Base-by-base conservation (phyloP, 2,329 filamentous ascomycete genomes). In the Camptophora hylomeconis region DNA sequence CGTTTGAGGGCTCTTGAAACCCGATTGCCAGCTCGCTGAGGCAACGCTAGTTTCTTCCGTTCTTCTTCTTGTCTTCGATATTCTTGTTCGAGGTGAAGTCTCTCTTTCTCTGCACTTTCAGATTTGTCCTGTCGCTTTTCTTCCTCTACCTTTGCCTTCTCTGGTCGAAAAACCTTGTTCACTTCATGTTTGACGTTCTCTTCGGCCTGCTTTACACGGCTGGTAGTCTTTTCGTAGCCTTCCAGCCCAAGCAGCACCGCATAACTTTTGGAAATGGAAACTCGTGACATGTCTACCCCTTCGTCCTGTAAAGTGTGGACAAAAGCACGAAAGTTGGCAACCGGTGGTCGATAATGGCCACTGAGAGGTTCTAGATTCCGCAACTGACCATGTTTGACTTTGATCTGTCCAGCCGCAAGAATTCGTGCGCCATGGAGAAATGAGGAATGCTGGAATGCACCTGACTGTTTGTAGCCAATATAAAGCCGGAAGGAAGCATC, bases 361-460 rank as follows among this genome's bases (percentile, higher is more conserved):
- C 70, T 62, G 3, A 71, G 47, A 0, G 65, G 83, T 3, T 76
- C 80, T 6, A 92, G 61, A 28, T 73, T 75, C 2, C 69, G 65
- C n/a, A 93, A 52, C 17, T 79, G 71, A 2, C 86, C 86, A 41
- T 84, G 65, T 48, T 82, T 82, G 47, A 93, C 75, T 51, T 80
- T 84, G 49, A 93, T 83, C 15, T 87, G 60, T 0, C 86, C 86
- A 3, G 86, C 86, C 0, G 84, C 76, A 0, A 75, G 72, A 29
- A 93, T 84, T 8, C 84, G 72, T 7, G 75, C 69, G 14, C 84
- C 86, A 37, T 86, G 80, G 2, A 93, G 63, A 46, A 94, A 93
- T 0, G 81, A 89, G 8, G 78, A 86, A 53, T 93, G 86, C 46
- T 93, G 86, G 46, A 94, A 94, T 4, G 80, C 74, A 7, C 86